Base-by-base conservation (phyloP, 192 early-diverging fungal species). In the Coemansia reversa region DNA sequence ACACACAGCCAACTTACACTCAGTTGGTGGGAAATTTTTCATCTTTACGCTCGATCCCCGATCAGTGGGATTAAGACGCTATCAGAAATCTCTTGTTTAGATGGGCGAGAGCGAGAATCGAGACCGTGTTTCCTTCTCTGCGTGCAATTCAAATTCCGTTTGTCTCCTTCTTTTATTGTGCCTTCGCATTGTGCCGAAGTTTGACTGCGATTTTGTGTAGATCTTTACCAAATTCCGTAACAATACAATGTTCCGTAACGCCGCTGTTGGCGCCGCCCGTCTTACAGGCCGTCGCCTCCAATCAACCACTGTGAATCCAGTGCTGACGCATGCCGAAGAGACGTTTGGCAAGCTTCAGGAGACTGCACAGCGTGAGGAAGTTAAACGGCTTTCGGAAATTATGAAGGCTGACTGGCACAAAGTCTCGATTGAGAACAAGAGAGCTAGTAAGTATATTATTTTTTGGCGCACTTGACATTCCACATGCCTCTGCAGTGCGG, bases 401-500 rank as follows among this genome's bases (percentile, higher is more conserved):
- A 93, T 97, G 86, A 95, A 94, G 86, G 91, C 86, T 51, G 94
- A 98, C 86, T 98, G 97, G 97, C 92, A 92, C 84, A 85, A 87
- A 66, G 77, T 98, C 66, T 80, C 94, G 53, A 65, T 91, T 70
- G 95, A 97, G 56, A 87, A 98, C 83, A 98, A 98, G 90, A 89
- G 92, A 72, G 92, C 97, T 68, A 33, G 79, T 82, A 82, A 82
- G 79, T 76, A 39, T 39, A 39, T 39, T 39, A 39, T 39, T 6
- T 11, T 39, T 39, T 39, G 35, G 8, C 35, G 8, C 35, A 9
- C 9, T 39, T 11, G 35, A 39, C 35, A 45, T 33, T n/a, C n/a
- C 58, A 25, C 14, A 45, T 5, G 42, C 8, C n/a, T 14, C 35
- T 49, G 9, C 28, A 39, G 7, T 11, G 6, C 35, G 12, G 9